These are phyloP conservation scores for Aspergillus amoenus DNA, from an alignment of 2,329 filamentous ascomycete species.

Conservation along the genomic window DNA sequence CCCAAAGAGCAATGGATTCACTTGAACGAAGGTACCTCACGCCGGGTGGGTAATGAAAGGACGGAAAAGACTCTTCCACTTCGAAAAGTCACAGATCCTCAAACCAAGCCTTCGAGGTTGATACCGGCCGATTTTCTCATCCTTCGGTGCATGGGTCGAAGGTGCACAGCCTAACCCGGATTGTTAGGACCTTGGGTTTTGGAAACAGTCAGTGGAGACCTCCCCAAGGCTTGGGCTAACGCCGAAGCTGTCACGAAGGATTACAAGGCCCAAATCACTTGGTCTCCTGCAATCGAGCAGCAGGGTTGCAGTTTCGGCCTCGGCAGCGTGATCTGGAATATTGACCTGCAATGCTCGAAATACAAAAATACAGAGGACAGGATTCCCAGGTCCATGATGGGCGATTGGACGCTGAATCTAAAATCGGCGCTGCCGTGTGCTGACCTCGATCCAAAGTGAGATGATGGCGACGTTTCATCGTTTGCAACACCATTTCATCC, in stretches of 20 bases:
- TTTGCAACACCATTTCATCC: background rate
- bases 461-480: background rate
- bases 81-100: constrained; percentile 20
- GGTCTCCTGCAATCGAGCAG: background rate
- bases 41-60: constrained; percentile 20
- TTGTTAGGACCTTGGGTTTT: constrained; percentile 1
- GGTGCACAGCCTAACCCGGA: constrained; percentile 10
- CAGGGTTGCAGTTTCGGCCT: background rate
- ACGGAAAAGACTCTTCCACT: constrained; percentile 15
- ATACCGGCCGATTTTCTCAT: constrained; percentile 19
- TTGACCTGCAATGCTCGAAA: background rate
- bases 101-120: constrained; percentile 20
- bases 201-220: constrained; percentile 7
- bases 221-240: constrained; percentile 13
- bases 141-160: constrained; percentile 14
- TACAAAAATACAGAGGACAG: background rate
- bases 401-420: background rate
- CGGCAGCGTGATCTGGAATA: background rate
- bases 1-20: constrained; percentile 12
- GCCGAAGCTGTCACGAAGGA: constrained; percentile 20
- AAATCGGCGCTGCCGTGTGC: background rate
- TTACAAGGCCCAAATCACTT: background rate
- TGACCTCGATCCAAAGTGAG: background rate
- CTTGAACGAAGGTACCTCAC: constrained; percentile 14
- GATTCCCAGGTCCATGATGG: background rate